Base-by-base conservation (phyloP, 371 early-diverging fungal genomes). In the Entomophthora muscae region DNA sequence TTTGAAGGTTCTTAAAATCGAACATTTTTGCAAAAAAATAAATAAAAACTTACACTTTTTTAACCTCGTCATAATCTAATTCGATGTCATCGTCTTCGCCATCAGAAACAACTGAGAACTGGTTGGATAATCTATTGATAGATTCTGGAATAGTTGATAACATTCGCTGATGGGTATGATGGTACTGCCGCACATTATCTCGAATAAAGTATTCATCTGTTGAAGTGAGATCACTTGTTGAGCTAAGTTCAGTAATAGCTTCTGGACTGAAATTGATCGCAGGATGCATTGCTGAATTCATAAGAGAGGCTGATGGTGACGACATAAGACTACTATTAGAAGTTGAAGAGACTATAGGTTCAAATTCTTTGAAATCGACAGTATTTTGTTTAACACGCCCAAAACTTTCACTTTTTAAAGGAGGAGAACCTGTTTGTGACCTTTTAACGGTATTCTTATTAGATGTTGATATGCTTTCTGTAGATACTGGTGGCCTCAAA, bases 61-160 rank as follows among this genome's bases (percentile, higher is more conserved):
- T 76, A 53, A 81, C 79, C 33, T 73, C 78, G 42, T 81, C 81
- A 7, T 77, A 63, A 56, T 78, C 79, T 29, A 78, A 76, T 31
- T 75, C 81, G 56, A 78, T 77, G 66, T 81, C 80, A 58, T 77
- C 79, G 29, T 32, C 59, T 31, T 61, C 63, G 3, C 32, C 59
- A 53, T 52, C 59, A 53, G 61, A 62, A 21, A 21, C 65, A 67
- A 63, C 27, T 66, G 67, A 17, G 65, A 67, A 0, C 31, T 54
- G 1, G 65, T 67, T 64, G 65, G 66, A 12, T n/a, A n/a, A n/a
- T 66, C 64, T 24, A 70, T 29, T 24, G 67, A 57, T 26, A 26
- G 58, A 57, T 12, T 26, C 58, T 29, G 58, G 58, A 21, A 57
- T 57, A 26, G 58, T 57, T 26, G 58, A 26, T 57, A 57, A 57